Evolutionary conservation across 2,329 filamentous ascomycete genomes (phyloP), one percentile per base, ranked within the genome.

Genomic region (Ophiostoma triangulosporum): DNA sequence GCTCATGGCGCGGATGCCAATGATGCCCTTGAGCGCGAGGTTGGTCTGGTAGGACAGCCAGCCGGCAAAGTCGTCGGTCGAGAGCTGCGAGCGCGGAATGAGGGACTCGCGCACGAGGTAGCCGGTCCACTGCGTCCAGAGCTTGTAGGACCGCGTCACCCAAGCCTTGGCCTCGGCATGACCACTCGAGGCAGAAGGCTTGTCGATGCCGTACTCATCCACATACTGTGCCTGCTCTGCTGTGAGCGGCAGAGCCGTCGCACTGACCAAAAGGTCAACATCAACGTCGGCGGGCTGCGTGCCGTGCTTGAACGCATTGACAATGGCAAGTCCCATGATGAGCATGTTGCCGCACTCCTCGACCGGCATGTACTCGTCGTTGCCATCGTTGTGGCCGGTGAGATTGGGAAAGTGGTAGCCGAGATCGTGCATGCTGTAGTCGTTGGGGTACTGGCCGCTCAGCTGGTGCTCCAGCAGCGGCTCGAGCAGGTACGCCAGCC

Each of bases 381-480:
- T 69, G 15, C 82, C 83, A 62, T 84, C 80, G 24, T 73, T 65
- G 62, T 88, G 84, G 3, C 84, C 84, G 0, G 83, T 87, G 29
- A 81, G 73, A 61, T 88, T 88, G 1, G 84, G 84, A 63, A 85
- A 88, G 62, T 82, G 78, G 1, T 75, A 66, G 3, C 84, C 84
- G 20, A 88, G 70, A 65, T 88, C 84, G 63, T 88, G 84, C 80
- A 88, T 86, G 55, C 79, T 81, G 64, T 86, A 87, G 57, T 82
- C 74, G 63, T 90, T 90, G 6, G 87, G 86, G 63, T 91, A 93
- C 63, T 89, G 84, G 2, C 86, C 85, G 62, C 83, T 87, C 31
- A 86, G 68, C 72, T 86, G 85, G 65, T 91, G 84, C 67, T 91
- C 86, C 45, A 90, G 75, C 27, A 91, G 70, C 6, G 87, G 86